Base-by-base conservation (phyloP, 257 asterid species). In the Lavandula angustifolia region DNA sequence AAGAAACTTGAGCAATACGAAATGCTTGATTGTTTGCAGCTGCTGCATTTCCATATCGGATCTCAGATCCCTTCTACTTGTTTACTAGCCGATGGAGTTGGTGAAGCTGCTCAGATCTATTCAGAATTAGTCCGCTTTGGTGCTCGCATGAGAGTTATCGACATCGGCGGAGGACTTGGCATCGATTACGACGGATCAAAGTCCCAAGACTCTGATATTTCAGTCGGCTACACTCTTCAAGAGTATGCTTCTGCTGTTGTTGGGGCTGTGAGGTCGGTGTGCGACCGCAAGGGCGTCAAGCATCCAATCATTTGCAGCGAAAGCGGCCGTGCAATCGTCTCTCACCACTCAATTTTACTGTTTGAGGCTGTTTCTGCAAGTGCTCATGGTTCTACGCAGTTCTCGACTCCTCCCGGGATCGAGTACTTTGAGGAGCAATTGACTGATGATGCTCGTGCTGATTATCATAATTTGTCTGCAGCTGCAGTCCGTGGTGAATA, bases 91-190 rank as follows among this genome's bases (percentile, higher is more conserved):
- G 99, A 89, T 52, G 96, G 96, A 0, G 96, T 90, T 1, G 78
- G 91, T 47, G 99, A 94, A 74, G 97, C 97, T 5, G 86, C 99
- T 0, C 99, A 94, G 83, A 80, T 94, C 69, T 94, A 87, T 16
- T 76, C 85, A 38, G 99, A 94, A 66, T 66, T 94, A 3, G 86
- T 82, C 52, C 94, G 99, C 48, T 82, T 90, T 1, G 99, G 99
- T 33, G 96, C 97, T 43, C 72, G 80, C 31, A 87, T 94, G 96
- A 80, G 72, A 31, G 88, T 83, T 6, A 83, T 94, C 32, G 99
- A 94, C 60, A 82, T 86, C n/a, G 99, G 99, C 1, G 99, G 99
- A 4, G 99, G 99, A 11, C 89, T 94, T 8, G 97, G 99, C 42
- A 83, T 94, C 35, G 99, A 94, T 54, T 94, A 94, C 11, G 99